These are phyloP conservation scores for Vaccinium corymbosum DNA, from an alignment of 148 eudicot genomes.

Conservation along the genomic window DNA sequence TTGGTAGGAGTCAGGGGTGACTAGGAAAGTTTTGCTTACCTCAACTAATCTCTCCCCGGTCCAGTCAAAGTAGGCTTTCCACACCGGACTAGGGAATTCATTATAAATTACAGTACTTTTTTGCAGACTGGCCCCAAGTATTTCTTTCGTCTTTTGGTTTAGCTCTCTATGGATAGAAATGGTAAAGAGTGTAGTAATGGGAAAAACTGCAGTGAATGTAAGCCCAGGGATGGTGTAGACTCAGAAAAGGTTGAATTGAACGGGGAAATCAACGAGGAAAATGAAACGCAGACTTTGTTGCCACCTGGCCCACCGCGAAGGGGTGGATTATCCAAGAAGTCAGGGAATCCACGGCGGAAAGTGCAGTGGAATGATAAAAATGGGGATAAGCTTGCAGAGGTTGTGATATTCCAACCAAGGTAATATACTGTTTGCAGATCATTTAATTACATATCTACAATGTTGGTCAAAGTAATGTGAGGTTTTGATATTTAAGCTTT, in stretches of 20 bases:
- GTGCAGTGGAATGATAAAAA: slow-evolving; percentile 86
- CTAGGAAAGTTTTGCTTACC: too few species aligned
- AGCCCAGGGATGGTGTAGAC: slow-evolving; percentile 33
- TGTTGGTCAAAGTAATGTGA: not conserved
- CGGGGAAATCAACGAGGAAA: slow-evolving; percentile 24
- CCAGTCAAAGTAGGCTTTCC: too few species aligned
- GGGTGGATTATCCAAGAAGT: slow-evolving; percentile 35
- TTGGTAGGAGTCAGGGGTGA: too few species aligned
- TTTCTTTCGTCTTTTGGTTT: not conserved
- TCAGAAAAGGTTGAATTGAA: slow-evolving; percentile 29
- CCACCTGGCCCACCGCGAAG: slow-evolving; percentile 19
- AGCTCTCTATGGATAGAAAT: slow-evolving; percentile 17
- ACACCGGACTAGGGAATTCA: too few species aligned
- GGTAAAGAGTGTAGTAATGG: slow-evolving; percentile 15
- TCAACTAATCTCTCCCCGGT: too few species aligned
- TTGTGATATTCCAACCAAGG: slow-evolving; percentile 51
- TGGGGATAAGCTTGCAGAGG: slow-evolving; percentile 78
- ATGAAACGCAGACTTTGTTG: slow-evolving; percentile 49
- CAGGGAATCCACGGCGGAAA: slow-evolving; percentile 50
- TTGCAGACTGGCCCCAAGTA: too few species aligned
- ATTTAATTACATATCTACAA: not conserved
- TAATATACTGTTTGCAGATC: slow-evolving; percentile 1
- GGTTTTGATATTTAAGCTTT: not conserved
- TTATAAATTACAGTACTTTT: too few species aligned
- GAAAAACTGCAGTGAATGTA: slow-evolving; percentile 19